These are phyloP conservation scores for Tolypocladium amazonense DNA, from an alignment of 2,329 filamentous ascomycete species.

Conservation along the genomic window DNA sequence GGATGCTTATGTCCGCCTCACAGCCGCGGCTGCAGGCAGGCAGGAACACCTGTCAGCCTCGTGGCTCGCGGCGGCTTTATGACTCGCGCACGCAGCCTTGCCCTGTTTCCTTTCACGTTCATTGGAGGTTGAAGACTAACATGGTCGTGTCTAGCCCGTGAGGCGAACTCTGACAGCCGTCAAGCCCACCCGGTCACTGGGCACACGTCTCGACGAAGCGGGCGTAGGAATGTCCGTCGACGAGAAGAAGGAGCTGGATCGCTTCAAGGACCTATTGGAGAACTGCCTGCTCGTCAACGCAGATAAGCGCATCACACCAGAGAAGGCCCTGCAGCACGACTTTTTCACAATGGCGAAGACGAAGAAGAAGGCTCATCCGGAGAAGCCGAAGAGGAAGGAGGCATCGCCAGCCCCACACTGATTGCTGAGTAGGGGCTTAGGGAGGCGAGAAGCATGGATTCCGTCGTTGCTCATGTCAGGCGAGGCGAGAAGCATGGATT, in stretches of 20 bases:
- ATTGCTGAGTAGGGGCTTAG: background rate
- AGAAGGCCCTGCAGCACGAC: constrained; percentile 78
- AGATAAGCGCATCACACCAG: constrained; percentile 79
- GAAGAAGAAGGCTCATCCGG: background rate
- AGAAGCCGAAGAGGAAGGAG: background rate
- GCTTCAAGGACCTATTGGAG: constrained; percentile 81
- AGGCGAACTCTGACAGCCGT: constrained; percentile 51
- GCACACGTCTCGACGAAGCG: constrained; percentile 65
- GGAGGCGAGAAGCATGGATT: background rate
- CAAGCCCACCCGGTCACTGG: constrained; percentile 73
- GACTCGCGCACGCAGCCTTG: background rate
- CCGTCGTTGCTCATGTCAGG: background rate
- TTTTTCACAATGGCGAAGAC: constrained; percentile 51
- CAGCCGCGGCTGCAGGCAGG: background rate
- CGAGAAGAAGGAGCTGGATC: constrained; percentile 66
- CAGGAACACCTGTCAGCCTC: background rate
- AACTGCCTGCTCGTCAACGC: constrained; percentile 83
- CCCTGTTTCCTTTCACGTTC: background rate
- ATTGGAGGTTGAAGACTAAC: background rate
- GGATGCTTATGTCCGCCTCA: background rate
- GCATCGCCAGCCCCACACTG: background rate
- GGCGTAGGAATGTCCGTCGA: constrained; percentile 62
- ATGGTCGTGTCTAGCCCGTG: constrained; percentile 17
- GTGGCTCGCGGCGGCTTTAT: background rate
- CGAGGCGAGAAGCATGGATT: background rate